Percentiles rank a stretch among this genome's conserved stretches.
Evolutionary conservation across 148 eudicot species (phyloP).

Genomic region (Oxyria digyna): DNA sequence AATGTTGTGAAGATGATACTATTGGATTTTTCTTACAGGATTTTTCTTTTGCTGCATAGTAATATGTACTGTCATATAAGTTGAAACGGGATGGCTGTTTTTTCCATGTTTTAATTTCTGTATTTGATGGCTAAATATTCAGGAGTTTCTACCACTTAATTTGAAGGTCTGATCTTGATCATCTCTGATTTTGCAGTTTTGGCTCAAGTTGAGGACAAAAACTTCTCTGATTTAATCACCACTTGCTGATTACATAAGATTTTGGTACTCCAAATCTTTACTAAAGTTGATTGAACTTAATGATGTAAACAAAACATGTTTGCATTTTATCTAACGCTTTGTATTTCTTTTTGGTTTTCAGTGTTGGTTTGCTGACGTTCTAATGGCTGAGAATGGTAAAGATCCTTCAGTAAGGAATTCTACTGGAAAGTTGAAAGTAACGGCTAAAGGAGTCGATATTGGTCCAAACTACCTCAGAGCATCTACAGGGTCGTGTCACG

Average conservation of each 20-base stretch:
- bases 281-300: not conserved
- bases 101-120: not conserved
- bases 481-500: slow-evolving; percentile 85
- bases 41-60: not conserved
- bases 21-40: not conserved
- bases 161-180: not conserved
- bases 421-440: slow-evolving; percentile 18
- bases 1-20: not conserved
- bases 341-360: not conserved
- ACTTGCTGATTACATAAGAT: not conserved
- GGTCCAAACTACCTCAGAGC: slow-evolving; percentile 69
- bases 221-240: not conserved
- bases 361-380: not conserved
- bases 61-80: too few species aligned
- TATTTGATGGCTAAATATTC: not conserved
- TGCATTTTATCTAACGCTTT: not conserved
- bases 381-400: not conserved
- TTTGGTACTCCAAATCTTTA: not conserved
- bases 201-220: not conserved
- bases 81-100: too few species aligned
- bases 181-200: not conserved
- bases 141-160: not conserved
- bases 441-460: slow-evolving; percentile 11
- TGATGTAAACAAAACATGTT: not conserved
- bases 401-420: slow-evolving; percentile 9